These are phyloP conservation scores for Ustilago hordei DNA, from an alignment of 1,284 basidiomycete species.

Conservation along the genomic window DNA sequence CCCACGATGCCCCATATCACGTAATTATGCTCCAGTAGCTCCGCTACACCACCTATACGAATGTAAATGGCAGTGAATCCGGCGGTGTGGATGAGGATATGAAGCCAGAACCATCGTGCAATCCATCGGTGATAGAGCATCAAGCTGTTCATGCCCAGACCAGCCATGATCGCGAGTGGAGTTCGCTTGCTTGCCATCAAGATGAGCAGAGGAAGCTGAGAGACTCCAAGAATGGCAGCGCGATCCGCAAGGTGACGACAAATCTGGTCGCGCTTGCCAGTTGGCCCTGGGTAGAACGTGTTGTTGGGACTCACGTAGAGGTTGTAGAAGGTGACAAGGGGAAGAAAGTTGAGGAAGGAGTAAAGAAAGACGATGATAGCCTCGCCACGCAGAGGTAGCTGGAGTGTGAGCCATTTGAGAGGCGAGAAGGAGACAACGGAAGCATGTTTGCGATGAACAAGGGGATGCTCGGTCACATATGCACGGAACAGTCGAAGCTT, in stretches of 20 bases:
- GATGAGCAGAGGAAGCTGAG: constrained; percentile 64
- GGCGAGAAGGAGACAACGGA: constrained; percentile 28
- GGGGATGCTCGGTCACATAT: constrained; percentile 33
- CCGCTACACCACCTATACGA: constrained; percentile 6
- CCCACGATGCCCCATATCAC: constrained; percentile 63
- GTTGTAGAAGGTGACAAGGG: constrained; percentile 45
- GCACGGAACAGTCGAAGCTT: constrained; percentile 20
- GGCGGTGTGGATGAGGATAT: constrained; percentile 61
- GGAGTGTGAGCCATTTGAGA: constrained; percentile 35
- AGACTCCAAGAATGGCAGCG: constrained; percentile 57
- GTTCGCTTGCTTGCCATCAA: constrained; percentile 68
- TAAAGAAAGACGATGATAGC: constrained; percentile 35
- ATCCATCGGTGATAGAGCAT: constrained; percentile 70
- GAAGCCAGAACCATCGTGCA: constrained; percentile 56
- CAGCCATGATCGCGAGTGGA: constrained; percentile 59
- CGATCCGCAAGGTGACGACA: constrained; percentile 59
- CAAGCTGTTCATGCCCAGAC: constrained; percentile 60
- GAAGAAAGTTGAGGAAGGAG: constrained; percentile 48
- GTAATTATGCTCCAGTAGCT: constrained; percentile 47
- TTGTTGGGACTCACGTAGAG: constrained; percentile 20
- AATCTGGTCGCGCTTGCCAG: constrained; percentile 34
- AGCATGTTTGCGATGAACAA: constrained; percentile 22
- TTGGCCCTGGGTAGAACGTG: constrained; percentile 27
- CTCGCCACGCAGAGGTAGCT: constrained; percentile 51
- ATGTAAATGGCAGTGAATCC: constrained; percentile 34